Conservation (phyloP, 2,329 filamentous ascomycete genomes). For the Lasiodiplodia theobromae region DNA sequence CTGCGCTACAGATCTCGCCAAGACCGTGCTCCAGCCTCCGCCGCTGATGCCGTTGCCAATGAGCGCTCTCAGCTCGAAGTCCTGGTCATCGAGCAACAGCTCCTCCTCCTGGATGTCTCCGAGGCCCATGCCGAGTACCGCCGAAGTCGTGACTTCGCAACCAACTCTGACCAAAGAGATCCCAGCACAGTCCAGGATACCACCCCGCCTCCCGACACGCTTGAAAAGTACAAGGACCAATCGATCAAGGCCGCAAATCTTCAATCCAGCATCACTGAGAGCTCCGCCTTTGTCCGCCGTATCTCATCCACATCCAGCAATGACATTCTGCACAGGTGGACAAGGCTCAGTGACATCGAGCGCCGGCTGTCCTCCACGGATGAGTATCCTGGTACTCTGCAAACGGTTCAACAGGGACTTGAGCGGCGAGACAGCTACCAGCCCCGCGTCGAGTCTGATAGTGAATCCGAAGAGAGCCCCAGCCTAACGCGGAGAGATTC, state of each 20-base stretch:
- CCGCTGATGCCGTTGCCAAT: slow-evolving; percentile 42
- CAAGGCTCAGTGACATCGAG: slow-evolving; percentile 42
- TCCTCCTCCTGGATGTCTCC: slow-evolving; percentile 40
- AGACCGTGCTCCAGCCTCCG: slow-evolving; percentile 29
- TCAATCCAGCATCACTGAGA: slow-evolving; percentile 8
- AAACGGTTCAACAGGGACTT: slow-evolving; percentile 45
- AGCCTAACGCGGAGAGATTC: neutral
- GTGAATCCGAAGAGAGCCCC: slow-evolving; percentile 1
- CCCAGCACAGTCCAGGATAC: neutral
- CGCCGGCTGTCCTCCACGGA: slow-evolving; percentile 36
- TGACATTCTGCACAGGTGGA: slow-evolving; percentile 43
- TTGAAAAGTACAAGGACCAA: slow-evolving; percentile 26
- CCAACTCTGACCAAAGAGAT: slow-evolving; percentile 23
- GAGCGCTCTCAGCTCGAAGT: slow-evolving; percentile 47
- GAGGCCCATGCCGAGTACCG: slow-evolving; percentile 19
- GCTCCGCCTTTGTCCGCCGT: slow-evolving; percentile 17
- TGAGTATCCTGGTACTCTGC: slow-evolving; percentile 25
- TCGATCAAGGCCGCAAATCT: neutral
- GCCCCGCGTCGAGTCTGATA: slow-evolving; percentile 32
- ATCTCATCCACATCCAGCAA: slow-evolving; percentile 14
- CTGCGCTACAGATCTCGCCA: slow-evolving; percentile 23
- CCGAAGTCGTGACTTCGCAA: slow-evolving; percentile 19
- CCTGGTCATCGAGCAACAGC: slow-evolving; percentile 49
- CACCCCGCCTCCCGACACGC: slow-evolving; percentile 7
- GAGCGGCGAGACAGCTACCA: slow-evolving; percentile 44